Evolutionary conservation across 2,329 filamentous ascomycete species (phyloP), one percentile per base, ranked within the genome.

Genomic region (Pseudogymnoascus sp.): DNA sequence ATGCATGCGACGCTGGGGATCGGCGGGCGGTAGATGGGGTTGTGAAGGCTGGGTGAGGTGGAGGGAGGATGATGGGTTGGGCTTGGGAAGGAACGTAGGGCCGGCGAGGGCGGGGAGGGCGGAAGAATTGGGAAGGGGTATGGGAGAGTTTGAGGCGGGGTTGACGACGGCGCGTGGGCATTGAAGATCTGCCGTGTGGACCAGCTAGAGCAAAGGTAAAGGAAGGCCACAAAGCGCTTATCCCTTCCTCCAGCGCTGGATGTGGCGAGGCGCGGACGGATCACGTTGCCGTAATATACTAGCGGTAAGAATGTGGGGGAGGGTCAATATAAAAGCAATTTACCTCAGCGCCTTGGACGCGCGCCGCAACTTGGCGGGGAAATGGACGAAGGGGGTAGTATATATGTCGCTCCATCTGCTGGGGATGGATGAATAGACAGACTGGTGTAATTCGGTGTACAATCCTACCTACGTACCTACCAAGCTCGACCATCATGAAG

Each of bases 391-490:
- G 22, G 22, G 41, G 6, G 41, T 20, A 47, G 22, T 47, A 47
- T 47, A 47, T 47, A 47, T 28, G n/a, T 47, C 41, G 1, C 7
- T 28, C 14, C 9, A n/a, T 9, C 22, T 7, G 12, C 41, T 22
- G 22, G 22, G 41, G 41, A 1, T 9, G 22, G 41, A 47, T 64
- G 81, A n/a, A 75, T 66, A 82, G 79, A 61, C 76, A 70, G 61
- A 74, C 67, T 16, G 65, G 68, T 57, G 58, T 61, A 67, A 59
- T 67, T 67, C 12, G 69, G 70, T 62, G 68, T 11, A 34, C 11
- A 3, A 34, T 34, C 32, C n/a, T n/a, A n/a, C n/a, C n/a, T n/a
- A n/a, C n/a, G n/a, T n/a, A n/a, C n/a, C n/a, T n/a, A n/a, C n/a
- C n/a, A n/a, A 34, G 6, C 32, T 34, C 32, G 32, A 34, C 3